Evolutionary conservation across 1,284 basidiomycete species (phyloP).

Genomic region (Boletus smithii): DNA sequence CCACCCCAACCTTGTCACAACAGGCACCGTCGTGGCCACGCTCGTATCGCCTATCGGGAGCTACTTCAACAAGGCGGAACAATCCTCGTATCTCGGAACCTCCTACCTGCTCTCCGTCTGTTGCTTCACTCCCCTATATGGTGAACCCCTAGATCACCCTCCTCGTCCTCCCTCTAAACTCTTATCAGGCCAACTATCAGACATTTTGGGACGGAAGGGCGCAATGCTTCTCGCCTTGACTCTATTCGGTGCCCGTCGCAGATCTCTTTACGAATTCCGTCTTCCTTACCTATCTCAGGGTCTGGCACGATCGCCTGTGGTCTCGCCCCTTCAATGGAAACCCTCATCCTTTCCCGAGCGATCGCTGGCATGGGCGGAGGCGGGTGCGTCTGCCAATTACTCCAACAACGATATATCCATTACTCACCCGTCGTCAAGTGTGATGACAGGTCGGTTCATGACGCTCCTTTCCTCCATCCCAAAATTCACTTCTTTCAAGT

Average conservation of each 20-base stretch:
- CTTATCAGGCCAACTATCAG: constrained; percentile 71
- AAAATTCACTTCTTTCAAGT: constrained; percentile 45
- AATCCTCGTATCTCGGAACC: constrained; percentile 84
- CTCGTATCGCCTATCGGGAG: constrained; percentile 76
- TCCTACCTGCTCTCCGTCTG: constrained; percentile 85
- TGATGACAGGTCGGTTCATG: constrained; percentile 71
- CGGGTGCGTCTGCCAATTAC: constrained; percentile 47
- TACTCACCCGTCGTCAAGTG: constrained; percentile 39
- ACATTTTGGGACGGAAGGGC: constrained; percentile 83
- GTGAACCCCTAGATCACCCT: constrained; percentile 40
- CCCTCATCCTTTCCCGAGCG: constrained; percentile 77
- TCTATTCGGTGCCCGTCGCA: constrained; percentile 63
- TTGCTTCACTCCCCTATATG: constrained; percentile 89
- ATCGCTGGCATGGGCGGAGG: constrained; percentile 90
- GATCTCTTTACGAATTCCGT: constrained; percentile 14
- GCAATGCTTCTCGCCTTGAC: constrained; percentile 78
- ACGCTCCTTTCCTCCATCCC: constrained; percentile 8
- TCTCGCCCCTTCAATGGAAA: constrained; percentile 77
- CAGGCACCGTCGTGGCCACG: constrained; percentile 77
- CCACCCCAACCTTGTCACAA: constrained; percentile 6
- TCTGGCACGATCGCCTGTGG: constrained; percentile 82
- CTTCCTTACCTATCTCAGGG: constrained; percentile 43
- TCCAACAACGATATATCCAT: neutral
- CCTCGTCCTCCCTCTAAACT: constrained; percentile 20
- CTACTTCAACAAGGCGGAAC: constrained; percentile 73